A percentile compares a stretch with the other conserved stretches of the same genome.
Evolutionary conservation across 306 rosid species (phyloP).

Genomic region (Canavalia gladiata): DNA sequence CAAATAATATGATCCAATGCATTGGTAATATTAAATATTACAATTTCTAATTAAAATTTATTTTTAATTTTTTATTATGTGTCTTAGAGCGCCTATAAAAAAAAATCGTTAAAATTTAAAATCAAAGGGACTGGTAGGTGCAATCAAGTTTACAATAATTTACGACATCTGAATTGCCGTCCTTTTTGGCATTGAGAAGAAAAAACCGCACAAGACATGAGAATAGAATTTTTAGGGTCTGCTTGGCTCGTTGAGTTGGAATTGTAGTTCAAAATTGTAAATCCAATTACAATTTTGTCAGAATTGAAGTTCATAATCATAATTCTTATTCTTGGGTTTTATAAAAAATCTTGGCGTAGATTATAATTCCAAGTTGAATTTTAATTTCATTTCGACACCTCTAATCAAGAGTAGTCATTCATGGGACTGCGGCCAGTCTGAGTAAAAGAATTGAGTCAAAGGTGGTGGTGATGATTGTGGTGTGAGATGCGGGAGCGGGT

Average conservation of each 20-base stretch:
- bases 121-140: neutral
- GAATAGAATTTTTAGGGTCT: neutral
- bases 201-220: neutral
- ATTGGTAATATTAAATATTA: too few species aligned
- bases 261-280: neutral
- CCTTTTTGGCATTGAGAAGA: neutral
- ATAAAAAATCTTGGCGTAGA: neutral
- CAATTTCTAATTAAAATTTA: too few species aligned
- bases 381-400: too few species aligned
- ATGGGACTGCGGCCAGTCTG: neutral
- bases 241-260: neutral
- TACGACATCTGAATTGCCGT: slow-evolving; percentile 1
- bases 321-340: neutral
- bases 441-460: neutral
- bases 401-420: neutral
- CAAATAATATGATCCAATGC: too few species aligned
- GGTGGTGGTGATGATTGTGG: neutral
- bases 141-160: neutral
- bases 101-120: neutral
- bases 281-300: neutral
- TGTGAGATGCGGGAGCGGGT: neutral
- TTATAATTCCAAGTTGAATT: neutral
- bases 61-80: too few species aligned
- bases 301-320: neutral
- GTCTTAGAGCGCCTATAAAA: too few species aligned